Evolutionary conservation across 1,139 yeast genomes (phyloP).

Genomic region (Saccharomyces hybrid): DNA sequence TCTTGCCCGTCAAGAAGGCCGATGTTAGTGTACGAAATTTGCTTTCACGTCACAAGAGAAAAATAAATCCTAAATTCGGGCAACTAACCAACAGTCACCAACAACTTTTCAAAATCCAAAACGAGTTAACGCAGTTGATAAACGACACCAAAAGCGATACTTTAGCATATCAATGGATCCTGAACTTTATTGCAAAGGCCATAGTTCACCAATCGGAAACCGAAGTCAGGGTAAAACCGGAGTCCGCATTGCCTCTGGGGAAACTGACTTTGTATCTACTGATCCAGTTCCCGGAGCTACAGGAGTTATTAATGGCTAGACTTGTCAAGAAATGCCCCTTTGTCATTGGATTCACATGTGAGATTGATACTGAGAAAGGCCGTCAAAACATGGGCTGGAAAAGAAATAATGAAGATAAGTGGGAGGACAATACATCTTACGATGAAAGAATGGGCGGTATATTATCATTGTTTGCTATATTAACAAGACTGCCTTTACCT

Average conservation of each 20-base stretch:
- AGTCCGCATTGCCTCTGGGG: slow-evolving; percentile 75
- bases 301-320: slow-evolving; percentile 64
- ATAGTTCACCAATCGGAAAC: slow-evolving; percentile 87
- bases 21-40: slow-evolving; percentile 37
- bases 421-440: slow-evolving; percentile 74
- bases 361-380: slow-evolving; percentile 76
- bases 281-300: slow-evolving; percentile 53
- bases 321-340: slow-evolving; percentile 87
- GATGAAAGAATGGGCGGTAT: slow-evolving; percentile 86
- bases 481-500: slow-evolving; percentile 40
- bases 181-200: slow-evolving; percentile 78
- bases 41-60: slow-evolving; percentile 47
- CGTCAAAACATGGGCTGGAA: slow-evolving; percentile 84
- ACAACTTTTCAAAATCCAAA: slow-evolving; percentile 49
- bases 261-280: slow-evolving; percentile 51
- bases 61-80: slow-evolving; percentile 82
- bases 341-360: slow-evolving; percentile 70
- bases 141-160: slow-evolving; percentile 39
- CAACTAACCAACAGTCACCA: slow-evolving; percentile 67
- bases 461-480: slow-evolving; percentile 67
- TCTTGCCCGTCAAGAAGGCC: slow-evolving; percentile 40
- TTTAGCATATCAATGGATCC: slow-evolving; percentile 58
- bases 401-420: slow-evolving; percentile 47
- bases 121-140: slow-evolving; percentile 45
- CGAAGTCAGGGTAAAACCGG: slow-evolving; percentile 74